Conservation (phyloP, 2,329 filamentous ascomycete genomes). For the Cyphellophora attinorum region DNA sequence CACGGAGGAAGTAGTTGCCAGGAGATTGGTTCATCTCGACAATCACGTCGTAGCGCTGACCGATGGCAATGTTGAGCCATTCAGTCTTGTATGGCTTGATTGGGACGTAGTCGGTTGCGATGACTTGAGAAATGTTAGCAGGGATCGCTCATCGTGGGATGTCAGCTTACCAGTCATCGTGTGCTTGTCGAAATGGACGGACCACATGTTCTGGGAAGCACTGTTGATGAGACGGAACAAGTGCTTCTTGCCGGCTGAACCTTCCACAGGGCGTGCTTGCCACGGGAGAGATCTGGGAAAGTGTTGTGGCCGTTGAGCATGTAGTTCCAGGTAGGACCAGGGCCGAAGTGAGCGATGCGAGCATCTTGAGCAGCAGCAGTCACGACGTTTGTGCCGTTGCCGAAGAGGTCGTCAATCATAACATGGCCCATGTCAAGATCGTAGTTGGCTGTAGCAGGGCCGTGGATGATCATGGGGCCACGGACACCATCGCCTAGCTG, state of each 20-base stretch:
- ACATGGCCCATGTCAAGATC: conserved; percentile 16
- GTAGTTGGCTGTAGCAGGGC: conserved; percentile 17
- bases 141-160: too few relatives aligned
- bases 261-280: conserved; percentile 16
- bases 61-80: conserved; percentile 32
- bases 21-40: conserved; percentile 13
- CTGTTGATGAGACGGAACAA: conserved; percentile 27
- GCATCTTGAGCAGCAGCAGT: conserved; percentile 9
- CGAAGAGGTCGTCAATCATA: conserved; percentile 17
- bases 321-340: conserved; percentile 13
- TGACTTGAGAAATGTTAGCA: too few relatives aligned
- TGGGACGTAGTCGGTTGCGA: conserved; percentile 16
- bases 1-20: conserved; percentile 16
- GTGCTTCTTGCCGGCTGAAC: conserved; percentile 23
- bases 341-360: conserved; percentile 15
- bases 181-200: conserved; percentile 46
- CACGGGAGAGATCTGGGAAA: conserved; percentile 10
- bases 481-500: conserved; percentile 18
- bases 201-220: conserved; percentile 40
- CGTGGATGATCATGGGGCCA: conserved; percentile 18
- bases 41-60: conserved; percentile 32
- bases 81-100: conserved; percentile 20
- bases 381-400: conserved; percentile 19
- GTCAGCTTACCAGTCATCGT: too few relatives aligned
- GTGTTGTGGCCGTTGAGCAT: conserved; percentile 18